Percentiles rank a stretch among this genome's conserved stretches.
Conservation (phyloP, 768 basidiomycete genomes). For the Lactifluus rugatus region DNA sequence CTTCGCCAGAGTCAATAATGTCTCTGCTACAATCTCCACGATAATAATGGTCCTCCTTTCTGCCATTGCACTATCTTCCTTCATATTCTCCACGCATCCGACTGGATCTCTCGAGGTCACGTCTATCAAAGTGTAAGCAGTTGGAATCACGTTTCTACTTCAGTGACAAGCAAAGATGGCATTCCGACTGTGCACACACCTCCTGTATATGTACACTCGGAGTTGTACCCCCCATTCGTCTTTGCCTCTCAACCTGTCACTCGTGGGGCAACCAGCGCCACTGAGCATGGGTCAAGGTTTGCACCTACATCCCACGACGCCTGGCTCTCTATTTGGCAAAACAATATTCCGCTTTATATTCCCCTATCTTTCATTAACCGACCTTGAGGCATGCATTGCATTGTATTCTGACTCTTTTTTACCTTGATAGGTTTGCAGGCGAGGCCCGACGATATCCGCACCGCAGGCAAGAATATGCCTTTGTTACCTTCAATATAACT, state of each 20-base stretch:
- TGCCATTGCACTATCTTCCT: conserved; percentile 64
- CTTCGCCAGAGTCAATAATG: conserved; percentile 62
- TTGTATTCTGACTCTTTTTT: not conserved
- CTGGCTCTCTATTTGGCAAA: not conserved
- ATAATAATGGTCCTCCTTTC: conserved; percentile 64
- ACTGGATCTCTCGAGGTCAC: conserved; percentile 48
- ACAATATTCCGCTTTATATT: not conserved
- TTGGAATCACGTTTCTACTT: not conserved
- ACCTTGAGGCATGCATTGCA: not conserved
- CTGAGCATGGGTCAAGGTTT: conserved; percentile 5
- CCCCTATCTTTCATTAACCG: not conserved
- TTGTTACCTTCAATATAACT: conserved; percentile 71
- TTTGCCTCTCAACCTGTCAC: not conserved
- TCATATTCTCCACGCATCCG: conserved; percentile 50
- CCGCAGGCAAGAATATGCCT: conserved; percentile 65
- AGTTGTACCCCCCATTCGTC: not conserved
- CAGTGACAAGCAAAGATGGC: not conserved
- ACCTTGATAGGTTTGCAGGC: conserved; percentile 15
- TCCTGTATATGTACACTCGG: not conserved
- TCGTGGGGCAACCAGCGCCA: not conserved
- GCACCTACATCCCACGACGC: not conserved
- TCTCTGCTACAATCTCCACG: conserved; percentile 63
- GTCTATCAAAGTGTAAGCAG: conserved; percentile 66
- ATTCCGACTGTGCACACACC: not conserved
- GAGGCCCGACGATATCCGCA: conserved; percentile 39